Evolutionary conservation across 2,329 filamentous ascomycete genomes (phyloP).

Genomic region (Sclerotinia minor): DNA sequence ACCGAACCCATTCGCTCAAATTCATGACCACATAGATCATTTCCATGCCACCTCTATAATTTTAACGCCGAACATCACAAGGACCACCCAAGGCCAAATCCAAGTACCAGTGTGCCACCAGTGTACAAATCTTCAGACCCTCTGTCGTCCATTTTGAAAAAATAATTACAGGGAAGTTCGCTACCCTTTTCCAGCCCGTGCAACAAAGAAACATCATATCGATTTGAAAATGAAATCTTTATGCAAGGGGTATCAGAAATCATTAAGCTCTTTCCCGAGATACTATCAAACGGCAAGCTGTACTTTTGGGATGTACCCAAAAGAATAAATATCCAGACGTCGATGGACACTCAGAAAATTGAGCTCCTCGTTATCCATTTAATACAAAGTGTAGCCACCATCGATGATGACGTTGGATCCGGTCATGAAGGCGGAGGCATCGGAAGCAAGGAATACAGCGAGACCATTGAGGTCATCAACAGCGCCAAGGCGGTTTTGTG

Average conservation of each 20-base stretch:
- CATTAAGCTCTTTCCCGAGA: conserved; percentile 2
- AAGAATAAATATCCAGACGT: conserved; percentile 18
- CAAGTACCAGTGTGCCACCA: not conserved
- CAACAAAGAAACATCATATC: conserved; percentile 17
- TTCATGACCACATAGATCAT: conserved; percentile 15
- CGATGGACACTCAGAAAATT: not conserved
- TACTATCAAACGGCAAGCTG: conserved; percentile 6
- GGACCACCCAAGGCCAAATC: conserved; percentile 7
- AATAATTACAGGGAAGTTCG: conserved; percentile 15
- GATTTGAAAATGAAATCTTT: conserved; percentile 19
- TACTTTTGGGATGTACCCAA: conserved; percentile 1
- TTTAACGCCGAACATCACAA: conserved; percentile 9
- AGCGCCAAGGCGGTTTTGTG: conserved; percentile 69
- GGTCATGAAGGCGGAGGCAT: conserved; percentile 75
- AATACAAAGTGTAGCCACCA: conserved; percentile 41
- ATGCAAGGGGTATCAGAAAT: conserved; percentile 14
- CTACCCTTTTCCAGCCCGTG: not conserved
- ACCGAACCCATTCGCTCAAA: conserved; percentile 8
- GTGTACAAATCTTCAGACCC: conserved; percentile 13
- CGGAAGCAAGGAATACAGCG: conserved; percentile 73
- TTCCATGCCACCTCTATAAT: conserved; percentile 8
- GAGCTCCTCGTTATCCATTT: conserved; percentile 33
- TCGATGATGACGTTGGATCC: conserved; percentile 59
- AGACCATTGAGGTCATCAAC: conserved; percentile 78
- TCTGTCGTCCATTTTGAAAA: not conserved